A percentile compares a stretch with the other conserved stretches of the same genome.
phyloP scores from a whole-genome alignment of 805 yeast genomes.

The Saturnispora diversa region DNA sequence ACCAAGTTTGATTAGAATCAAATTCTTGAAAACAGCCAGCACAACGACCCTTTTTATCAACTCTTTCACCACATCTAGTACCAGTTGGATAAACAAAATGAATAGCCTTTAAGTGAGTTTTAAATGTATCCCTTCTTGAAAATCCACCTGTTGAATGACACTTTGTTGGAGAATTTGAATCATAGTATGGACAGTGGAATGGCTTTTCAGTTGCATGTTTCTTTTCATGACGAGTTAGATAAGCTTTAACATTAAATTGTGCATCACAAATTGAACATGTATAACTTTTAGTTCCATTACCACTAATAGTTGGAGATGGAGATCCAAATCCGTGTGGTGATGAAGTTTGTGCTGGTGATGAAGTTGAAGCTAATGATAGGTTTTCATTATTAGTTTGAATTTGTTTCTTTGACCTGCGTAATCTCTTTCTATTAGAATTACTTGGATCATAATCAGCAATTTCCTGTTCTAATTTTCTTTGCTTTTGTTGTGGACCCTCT shows the following conservation, averaged over 20 bases:
- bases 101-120: conserved; percentile 48
- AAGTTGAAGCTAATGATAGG: background rate
- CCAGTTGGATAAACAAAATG: conserved; percentile 54
- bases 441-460: too few relatives aligned
- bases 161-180: conserved; percentile 24
- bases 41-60: conserved; percentile 40
- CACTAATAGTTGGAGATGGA: background rate
- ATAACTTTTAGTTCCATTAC: conserved; percentile 19
- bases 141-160: conserved; percentile 55
- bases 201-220: conserved; percentile 45
- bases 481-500: background rate
- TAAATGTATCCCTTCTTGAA: conserved; percentile 51
- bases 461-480: conserved; percentile 3
- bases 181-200: conserved; percentile 47
- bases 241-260: conserved; percentile 43
- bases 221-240: conserved; percentile 47
- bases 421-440: conserved; percentile 1
- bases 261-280: conserved; percentile 44
- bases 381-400: background rate
- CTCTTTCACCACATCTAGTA: conserved; percentile 39
- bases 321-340: background rate
- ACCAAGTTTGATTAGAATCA: conserved; percentile 43
- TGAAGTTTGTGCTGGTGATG: background rate
- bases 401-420: too few relatives aligned
- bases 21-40: conserved; percentile 48